Evolutionary conservation across 2,329 filamentous ascomycete genomes (phyloP).

Genomic region (Diaporthe amygdali): DNA sequence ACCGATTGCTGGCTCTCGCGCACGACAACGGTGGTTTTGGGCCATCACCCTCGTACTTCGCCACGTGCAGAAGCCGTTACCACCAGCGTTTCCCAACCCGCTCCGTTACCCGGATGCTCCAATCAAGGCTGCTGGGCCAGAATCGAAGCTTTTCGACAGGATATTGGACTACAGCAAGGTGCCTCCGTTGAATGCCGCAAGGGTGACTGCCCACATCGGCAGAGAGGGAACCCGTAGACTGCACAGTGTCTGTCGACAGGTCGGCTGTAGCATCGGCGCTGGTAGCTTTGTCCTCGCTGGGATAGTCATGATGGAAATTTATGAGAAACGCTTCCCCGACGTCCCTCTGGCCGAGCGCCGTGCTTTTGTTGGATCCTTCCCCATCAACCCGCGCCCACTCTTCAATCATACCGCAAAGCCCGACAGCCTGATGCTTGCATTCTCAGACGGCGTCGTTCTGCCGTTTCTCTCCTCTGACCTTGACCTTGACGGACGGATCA

Average conservation of each 20-base stretch:
- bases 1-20: slow-evolving; percentile 26
- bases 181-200: slow-evolving; percentile 31
- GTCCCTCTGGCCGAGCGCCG: not conserved
- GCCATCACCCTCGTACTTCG: slow-evolving; percentile 31
- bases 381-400: slow-evolving; percentile 22
- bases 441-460: slow-evolving; percentile 20
- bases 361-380: slow-evolving; percentile 21
- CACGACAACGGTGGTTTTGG: slow-evolving; percentile 32
- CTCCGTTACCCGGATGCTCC: slow-evolving; percentile 26
- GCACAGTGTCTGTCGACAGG: slow-evolving; percentile 29
- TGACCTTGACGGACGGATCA: slow-evolving; percentile 22
- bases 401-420: slow-evolving; percentile 16
- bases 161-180: slow-evolving; percentile 29
- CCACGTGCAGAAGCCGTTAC: slow-evolving; percentile 29
- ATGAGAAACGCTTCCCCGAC: slow-evolving; percentile 27
- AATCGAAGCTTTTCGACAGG: slow-evolving; percentile 24
- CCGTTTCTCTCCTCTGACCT: slow-evolving; percentile 16
- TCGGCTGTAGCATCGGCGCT: slow-evolving; percentile 31
- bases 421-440: slow-evolving; percentile 22
- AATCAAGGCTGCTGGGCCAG: not conserved
- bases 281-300: slow-evolving; percentile 30
- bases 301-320: slow-evolving; percentile 32
- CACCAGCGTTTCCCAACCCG: slow-evolving; percentile 31
- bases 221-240: slow-evolving; percentile 26
- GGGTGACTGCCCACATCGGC: slow-evolving; percentile 16